These are phyloP conservation scores for Rubroboletus pulcherrimus DNA, from an alignment of 768 basidiomycete species.

Conservation along the genomic window DNA sequence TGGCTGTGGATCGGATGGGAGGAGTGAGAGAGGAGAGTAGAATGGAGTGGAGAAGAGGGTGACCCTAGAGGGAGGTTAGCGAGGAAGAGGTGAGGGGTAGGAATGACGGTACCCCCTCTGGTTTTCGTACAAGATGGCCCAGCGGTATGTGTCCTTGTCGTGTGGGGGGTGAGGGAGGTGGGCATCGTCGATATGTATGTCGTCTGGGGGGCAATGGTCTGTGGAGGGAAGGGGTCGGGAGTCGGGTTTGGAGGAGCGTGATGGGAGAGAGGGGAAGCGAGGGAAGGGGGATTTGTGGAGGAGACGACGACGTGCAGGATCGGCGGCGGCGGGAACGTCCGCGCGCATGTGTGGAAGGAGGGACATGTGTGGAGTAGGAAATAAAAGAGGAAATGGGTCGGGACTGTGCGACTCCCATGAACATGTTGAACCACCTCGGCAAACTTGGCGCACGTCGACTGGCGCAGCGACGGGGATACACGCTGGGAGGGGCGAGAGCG, in stretches of 20 bases:
- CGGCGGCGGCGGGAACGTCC: slow-evolving; percentile 41
- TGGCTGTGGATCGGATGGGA: slow-evolving; percentile 69
- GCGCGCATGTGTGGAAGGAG: slow-evolving; percentile 38
- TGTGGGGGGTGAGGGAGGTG: slow-evolving; percentile 24
- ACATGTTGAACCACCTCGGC: slow-evolving; percentile 16
- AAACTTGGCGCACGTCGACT: slow-evolving; percentile 7
- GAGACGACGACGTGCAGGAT: slow-evolving; percentile 47
- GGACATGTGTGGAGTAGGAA: slow-evolving; percentile 8
- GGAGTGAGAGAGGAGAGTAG: slow-evolving; percentile 66
- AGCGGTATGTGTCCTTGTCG: slow-evolving; percentile 57
- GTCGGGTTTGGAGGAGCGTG: slow-evolving; percentile 11
- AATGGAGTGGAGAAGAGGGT: slow-evolving; percentile 70
- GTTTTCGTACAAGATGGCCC: slow-evolving; percentile 80
- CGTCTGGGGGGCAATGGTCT: not conserved
- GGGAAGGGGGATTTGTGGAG: slow-evolving; percentile 34
- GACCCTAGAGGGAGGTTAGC: slow-evolving; percentile 36
- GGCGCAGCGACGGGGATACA: slow-evolving; percentile 16
- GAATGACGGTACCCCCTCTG: slow-evolving; percentile 62
- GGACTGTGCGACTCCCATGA: not conserved
- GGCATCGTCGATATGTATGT: slow-evolving; percentile 33
- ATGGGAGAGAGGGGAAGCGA: slow-evolving; percentile 32
- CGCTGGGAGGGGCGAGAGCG: slow-evolving; percentile 3
- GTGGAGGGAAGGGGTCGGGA: not conserved
- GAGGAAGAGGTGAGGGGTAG: not conserved
- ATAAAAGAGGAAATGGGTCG: not conserved